Conservation (phyloP, 129 eudicot genomes). For the Centaurea solstitialis region DNA sequence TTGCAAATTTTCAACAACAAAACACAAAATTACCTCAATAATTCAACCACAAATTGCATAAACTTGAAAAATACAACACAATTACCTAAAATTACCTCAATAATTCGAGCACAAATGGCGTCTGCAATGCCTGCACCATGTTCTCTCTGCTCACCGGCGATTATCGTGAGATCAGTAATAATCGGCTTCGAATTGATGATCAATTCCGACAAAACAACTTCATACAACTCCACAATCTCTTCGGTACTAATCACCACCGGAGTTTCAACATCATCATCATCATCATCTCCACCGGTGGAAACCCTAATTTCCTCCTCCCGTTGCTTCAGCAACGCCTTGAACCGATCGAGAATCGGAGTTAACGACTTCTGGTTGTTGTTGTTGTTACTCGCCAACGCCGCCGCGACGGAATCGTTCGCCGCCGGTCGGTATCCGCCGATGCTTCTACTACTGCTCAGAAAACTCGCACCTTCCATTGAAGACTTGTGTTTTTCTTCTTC, state of each 20-base stretch:
- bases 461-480: conserved; percentile 35
- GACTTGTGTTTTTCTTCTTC: neutral
- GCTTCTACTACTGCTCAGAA: conserved; percentile 41
- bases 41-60: neutral
- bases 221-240: conserved; percentile 69
- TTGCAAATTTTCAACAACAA: neutral
- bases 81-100: conserved; percentile 58
- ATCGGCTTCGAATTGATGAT: conserved; percentile 86
- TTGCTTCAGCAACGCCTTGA: conserved; percentile 58
- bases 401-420: conserved; percentile 36
- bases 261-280: conserved; percentile 5
- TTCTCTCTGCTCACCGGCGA: conserved; percentile 84
- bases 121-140: conserved; percentile 77
- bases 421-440: conserved; percentile 44
- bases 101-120: conserved; percentile 76
- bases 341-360: conserved; percentile 68
- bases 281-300: conserved; percentile 38
- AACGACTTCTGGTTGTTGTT: conserved; percentile 39
- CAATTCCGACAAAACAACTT: conserved; percentile 58
- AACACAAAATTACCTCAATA: conserved; percentile 56
- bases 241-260: conserved; percentile 38
- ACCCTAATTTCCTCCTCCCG: conserved; percentile 68
- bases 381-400: conserved; percentile 20
- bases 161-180: conserved; percentile 88
- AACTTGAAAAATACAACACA: too few relatives aligned